Conservation (phyloP, 805 yeast genomes). For the Ogataea pignaliae region DNA sequence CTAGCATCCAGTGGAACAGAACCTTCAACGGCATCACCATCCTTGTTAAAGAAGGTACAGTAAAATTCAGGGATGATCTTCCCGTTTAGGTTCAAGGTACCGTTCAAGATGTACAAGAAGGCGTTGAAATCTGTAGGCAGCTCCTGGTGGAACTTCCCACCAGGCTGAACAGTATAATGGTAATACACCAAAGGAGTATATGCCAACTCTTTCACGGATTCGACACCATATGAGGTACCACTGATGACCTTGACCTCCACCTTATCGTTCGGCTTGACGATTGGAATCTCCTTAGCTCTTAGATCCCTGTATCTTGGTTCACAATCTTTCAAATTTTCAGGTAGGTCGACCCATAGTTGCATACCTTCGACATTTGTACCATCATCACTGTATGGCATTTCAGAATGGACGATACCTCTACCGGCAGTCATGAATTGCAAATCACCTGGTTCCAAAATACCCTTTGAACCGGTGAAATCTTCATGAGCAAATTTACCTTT, state of each 20-base stretch:
- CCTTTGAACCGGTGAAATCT: conserved; percentile 83
- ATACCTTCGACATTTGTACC: conserved; percentile 55
- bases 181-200: conserved; percentile 78
- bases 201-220: conserved; percentile 68
- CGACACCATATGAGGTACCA: conserved; percentile 74
- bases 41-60: conserved; percentile 60
- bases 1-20: conserved; percentile 40
- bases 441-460: conserved; percentile 75
- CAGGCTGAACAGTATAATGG: conserved; percentile 59
- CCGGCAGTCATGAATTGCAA: conserved; percentile 95
- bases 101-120: conserved; percentile 64
- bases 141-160: conserved; percentile 57
- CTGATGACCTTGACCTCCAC: conserved; percentile 68
- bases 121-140: conserved; percentile 60
- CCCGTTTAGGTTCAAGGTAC: conserved; percentile 47
- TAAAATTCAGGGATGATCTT: conserved; percentile 40
- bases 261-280: conserved; percentile 59
- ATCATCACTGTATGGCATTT: conserved; percentile 66
- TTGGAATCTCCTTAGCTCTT: conserved; percentile 65
- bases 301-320: conserved; percentile 79
- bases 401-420: conserved; percentile 78
- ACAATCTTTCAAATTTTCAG: conserved; percentile 53
- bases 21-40: conserved; percentile 62
- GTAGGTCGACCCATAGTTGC: conserved; percentile 88
- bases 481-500: conserved; percentile 73